Base-by-base conservation (phyloP, 345 rosid species). In the Physaria fendleri region DNA sequence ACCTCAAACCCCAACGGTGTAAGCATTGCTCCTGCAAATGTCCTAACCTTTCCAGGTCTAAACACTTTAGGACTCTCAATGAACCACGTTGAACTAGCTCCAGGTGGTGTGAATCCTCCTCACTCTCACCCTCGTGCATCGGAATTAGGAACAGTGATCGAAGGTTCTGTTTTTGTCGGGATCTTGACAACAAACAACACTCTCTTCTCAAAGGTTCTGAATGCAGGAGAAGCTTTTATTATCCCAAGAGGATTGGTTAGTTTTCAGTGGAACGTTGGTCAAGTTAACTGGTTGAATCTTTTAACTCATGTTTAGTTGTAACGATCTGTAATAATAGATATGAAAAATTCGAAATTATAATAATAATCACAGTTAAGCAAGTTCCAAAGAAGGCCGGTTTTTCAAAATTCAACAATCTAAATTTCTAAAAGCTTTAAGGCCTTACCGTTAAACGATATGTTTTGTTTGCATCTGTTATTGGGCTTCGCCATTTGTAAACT, bases 191-290 rank as follows among this genome's bases (percentile, higher is more conserved):
- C 82, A 8, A 50, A 63, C 65, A 80, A 81, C 29, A 76, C 72
- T 43, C 74, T 68, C 41, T 9, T 71, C 76, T 87, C 94, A 0
- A 81, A 77, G 18, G 77, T 77, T 14, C 15, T 85, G 61, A 72
- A 25, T 3, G 71, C 43, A 0, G 89, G 97, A 42, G 75, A 76
- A 66, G 81, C 75, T 84, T 81, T 87, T 65, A 83, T 83, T 28
- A 35, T 85, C 50, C 91, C 89, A 2, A 65, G 71, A 34, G 94
- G 87, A 7, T 72, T 78, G 29, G 80, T 87, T 12, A 91, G 85
- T 73, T 87, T 85, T 66, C 97, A 90, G 39, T 68, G 65, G 56
- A 87, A 90, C 20, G 85, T 80, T 64, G 96, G 96, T 5, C 41
- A 73, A 61, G 78, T 53, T 10, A 81, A 79, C 53, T 27, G 8